These are phyloP conservation scores for Lichtheimia ramosa DNA, from an alignment of 371 early-diverging fungal genomes.

Conservation along the genomic window DNA sequence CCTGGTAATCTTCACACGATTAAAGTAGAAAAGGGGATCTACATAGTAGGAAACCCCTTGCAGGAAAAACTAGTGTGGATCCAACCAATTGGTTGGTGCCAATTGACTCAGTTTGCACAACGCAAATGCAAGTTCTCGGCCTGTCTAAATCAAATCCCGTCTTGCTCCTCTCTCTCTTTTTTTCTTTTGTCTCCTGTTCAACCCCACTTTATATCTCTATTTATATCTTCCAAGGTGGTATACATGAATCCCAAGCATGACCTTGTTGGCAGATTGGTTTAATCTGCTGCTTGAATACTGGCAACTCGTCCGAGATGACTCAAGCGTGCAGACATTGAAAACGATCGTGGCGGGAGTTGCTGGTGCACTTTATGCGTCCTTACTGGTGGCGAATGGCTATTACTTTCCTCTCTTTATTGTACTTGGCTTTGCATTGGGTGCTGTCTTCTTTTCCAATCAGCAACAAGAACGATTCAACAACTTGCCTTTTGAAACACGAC, in stretches of 20 bases:
- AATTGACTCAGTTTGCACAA: not conserved
- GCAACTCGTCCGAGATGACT: slow-evolving; percentile 3
- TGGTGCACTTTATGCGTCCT: slow-evolving; percentile 16
- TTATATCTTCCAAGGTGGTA: too few relatives aligned
- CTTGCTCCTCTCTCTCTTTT: not conserved
- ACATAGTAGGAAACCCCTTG: too few relatives aligned
- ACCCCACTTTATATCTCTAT: not conserved
- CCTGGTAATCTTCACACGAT: too few relatives aligned
- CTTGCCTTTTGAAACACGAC: not conserved
- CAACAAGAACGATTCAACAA: not conserved
- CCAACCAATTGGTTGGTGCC: too few relatives aligned
- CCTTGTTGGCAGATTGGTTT: slow-evolving; percentile 10
- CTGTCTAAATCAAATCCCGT: not conserved
- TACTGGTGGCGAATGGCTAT: slow-evolving; percentile 32
- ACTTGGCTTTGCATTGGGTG: slow-evolving; percentile 28
- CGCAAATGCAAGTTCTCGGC: too few relatives aligned
- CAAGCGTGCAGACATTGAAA: not conserved
- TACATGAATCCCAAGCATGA: slow-evolving; percentile 3
- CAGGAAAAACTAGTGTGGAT: too few relatives aligned
- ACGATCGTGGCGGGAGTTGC: slow-evolving; percentile 1
- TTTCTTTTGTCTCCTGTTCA: too few relatives aligned
- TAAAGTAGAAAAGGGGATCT: too few relatives aligned
- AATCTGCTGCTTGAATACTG: slow-evolving; percentile 1
- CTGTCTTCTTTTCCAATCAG: slow-evolving; percentile 16
- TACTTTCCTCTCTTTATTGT: slow-evolving; percentile 25